phyloP scores from a whole-genome alignment of 2,329 filamentous ascomycete species.

The Oidium heveae region DNA sequence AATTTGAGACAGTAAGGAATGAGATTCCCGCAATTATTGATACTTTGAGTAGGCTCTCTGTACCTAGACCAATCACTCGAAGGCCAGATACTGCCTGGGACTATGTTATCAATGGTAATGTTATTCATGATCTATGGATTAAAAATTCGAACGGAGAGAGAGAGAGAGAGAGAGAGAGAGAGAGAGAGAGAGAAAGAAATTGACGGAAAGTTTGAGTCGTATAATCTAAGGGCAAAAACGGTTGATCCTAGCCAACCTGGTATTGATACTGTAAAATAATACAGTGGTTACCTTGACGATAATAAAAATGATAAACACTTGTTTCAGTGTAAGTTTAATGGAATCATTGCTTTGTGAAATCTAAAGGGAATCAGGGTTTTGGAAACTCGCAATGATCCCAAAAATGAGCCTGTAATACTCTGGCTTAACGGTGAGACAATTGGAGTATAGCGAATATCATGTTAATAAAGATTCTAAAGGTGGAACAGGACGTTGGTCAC shows the following conservation, averaged over 20 bases:
- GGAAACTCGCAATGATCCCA: constrained; percentile 88
- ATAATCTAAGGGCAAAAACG: constrained; percentile 74
- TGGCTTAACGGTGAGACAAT: constrained; percentile 38
- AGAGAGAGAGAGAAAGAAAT: too few species aligned
- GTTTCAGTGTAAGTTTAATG: constrained; percentile 66
- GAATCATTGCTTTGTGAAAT: not conserved
- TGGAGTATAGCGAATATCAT: not conserved
- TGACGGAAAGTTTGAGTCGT: constrained; percentile 62
- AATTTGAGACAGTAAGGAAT: constrained; percentile 20
- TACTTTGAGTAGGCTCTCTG: constrained; percentile 42
- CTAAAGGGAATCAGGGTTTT: constrained; percentile 56
- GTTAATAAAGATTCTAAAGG: constrained; percentile 14
- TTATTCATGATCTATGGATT: constrained; percentile 64
- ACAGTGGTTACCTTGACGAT: constrained; percentile 92
- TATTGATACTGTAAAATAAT: constrained; percentile 89
- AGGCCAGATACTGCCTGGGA: constrained; percentile 74
- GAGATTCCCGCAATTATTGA: constrained; percentile 55
- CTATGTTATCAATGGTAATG: constrained; percentile 63
- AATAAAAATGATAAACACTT: constrained; percentile 93
- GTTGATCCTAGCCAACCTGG: constrained; percentile 67
- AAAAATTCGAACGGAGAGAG: constrained; percentile 47
- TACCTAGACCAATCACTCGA: constrained; percentile 63
- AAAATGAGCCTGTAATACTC: constrained; percentile 92
- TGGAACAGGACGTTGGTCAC: constrained; percentile 84
- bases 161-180: too few species aligned